Base-by-base conservation (phyloP, 768 basidiomycete species). In the Boletus pseudo-olivaceus region DNA sequence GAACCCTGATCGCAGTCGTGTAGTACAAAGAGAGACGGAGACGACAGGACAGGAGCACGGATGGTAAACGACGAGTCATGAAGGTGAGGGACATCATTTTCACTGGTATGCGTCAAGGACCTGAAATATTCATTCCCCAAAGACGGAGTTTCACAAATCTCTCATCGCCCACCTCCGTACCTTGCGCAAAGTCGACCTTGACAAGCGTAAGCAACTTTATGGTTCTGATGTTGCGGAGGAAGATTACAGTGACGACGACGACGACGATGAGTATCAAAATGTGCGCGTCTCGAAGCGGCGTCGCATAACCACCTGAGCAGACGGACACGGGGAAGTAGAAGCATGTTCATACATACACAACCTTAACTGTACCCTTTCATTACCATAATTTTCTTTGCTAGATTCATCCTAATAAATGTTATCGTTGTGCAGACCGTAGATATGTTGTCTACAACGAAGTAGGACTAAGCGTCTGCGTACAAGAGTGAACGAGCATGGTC, bases 111-210 rank as follows among this genome's bases (percentile, higher is more conserved):
- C 40, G 37, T 42, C 7, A 4, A 26, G 42, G 29, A 38, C 20
- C 32, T 64, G 29, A 57, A 49, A 6, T 19, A 33, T 42, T 7
- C 11, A 33, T 40, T 46, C 33, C 29, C 5, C 37, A 48, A 33
- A 90, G 88, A 85, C 74, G 60, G 85, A 87, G 29, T 90, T 90
- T 61, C 75, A 85, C 61, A 88, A 80, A 65, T 80, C 82, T 4
- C 70, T 90, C 46, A 72, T 77, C 10, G 51, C 70, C n/a, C 77
- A 81, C 55, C 74, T 90, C 44, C 80, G 84, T 17, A 72, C 76
- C 29, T 67, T 90, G 54, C 85, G 87, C 33, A 84, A 82, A 65
- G 61, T 78, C 11, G 86, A 87, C 62, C 71, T 74, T 46, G 77
- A 79, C 45, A 77, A 79, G 57, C 78, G 80, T 23, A 72, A 73